Percentiles rank a stretch among this genome's conserved stretches.
These are phyloP conservation scores for Orbilia brochopaga DNA, from an alignment of 2,329 filamentous ascomycete species.

Conservation along the genomic window DNA sequence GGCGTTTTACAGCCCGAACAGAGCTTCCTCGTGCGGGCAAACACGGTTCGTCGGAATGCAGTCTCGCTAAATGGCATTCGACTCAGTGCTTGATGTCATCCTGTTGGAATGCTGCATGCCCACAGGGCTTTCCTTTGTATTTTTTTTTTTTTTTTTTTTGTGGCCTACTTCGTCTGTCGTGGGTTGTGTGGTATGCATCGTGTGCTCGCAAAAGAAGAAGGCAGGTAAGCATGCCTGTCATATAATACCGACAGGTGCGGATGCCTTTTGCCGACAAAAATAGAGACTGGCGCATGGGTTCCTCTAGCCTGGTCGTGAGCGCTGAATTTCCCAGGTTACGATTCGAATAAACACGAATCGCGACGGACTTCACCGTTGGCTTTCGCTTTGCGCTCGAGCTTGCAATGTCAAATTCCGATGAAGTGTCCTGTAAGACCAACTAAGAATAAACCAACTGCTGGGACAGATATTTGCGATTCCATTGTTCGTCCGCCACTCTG, in stretches of 20 bases:
- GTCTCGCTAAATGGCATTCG: constrained; percentile 3
- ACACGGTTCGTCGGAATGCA: constrained; percentile 7
- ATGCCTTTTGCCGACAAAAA: constrained; percentile 28
- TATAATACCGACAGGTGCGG: constrained; percentile 22
- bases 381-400: constrained; percentile 17
- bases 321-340: constrained; percentile 19
- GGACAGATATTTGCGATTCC: no score
- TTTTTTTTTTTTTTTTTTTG: neutral
- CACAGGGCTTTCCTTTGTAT: neutral
- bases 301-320: constrained; percentile 14
- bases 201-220: constrained; percentile 13
- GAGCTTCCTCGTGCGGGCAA: constrained; percentile 2
- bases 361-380: neutral
- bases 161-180: no score
- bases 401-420: constrained; percentile 3
- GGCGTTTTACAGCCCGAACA: constrained; percentile 5
- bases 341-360: constrained; percentile 2
- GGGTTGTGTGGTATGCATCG: neutral
- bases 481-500: neutral
- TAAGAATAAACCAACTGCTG: neutral
- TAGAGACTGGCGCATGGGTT: constrained; percentile 30
- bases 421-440: constrained; percentile 3
- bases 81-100: neutral
- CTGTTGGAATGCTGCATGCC: neutral
- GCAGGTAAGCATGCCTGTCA: constrained; percentile 24